Evolutionary conservation across 139 green algal genomes (phyloP), one percentile per base, ranked within the genome.

Genomic region (Micractinium conductrix): DNA sequence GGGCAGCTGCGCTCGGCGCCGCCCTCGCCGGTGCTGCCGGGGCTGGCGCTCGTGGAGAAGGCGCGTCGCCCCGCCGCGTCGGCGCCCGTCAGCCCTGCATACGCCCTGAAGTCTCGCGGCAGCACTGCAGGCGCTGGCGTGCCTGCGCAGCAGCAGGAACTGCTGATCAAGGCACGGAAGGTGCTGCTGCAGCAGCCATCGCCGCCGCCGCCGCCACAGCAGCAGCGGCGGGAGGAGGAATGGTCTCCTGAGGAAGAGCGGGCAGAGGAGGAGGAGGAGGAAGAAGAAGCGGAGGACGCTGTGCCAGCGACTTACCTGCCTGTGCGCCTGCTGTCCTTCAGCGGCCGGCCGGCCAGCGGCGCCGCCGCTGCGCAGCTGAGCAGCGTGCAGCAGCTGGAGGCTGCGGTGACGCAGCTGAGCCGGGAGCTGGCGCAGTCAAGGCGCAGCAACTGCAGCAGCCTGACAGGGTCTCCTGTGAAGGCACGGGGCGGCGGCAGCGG

Each of bases 271-370:
- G n/a, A n/a, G n/a, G n/a, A n/a, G n/a, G n/a, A n/a, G n/a, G n/a
- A n/a, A n/a, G n/a, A n/a, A n/a, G n/a, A n/a, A n/a, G n/a, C n/a
- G n/a, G n/a, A n/a, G n/a, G n/a, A n/a, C n/a, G n/a, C n/a, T n/a
- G n/a, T n/a, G n/a, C n/a, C n/a, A n/a, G n/a, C n/a, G n/a, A n/a
- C n/a, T n/a, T n/a, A n/a, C n/a, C 50, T 37, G 30, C 50, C 80
- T 0, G 67, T 85, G 80, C 67, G 80, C 10, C 80, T 85, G 44
- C 68, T 85, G 67, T 79, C 68, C 4, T 79, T 53, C 37, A 48
- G 48, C 12, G 50, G 67, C 37, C 7, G 76, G 76, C 55, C 26
- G 53, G 8, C 19, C 53, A 62, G 2, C 8, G 53, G 53, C 53
- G 53, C 19, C 10, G 53, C 19, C 8, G 53, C 7, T 30, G 6